phyloP scores from a whole-genome alignment of 2,329 filamentous ascomycete genomes.

The Fusarium burgessii region DNA sequence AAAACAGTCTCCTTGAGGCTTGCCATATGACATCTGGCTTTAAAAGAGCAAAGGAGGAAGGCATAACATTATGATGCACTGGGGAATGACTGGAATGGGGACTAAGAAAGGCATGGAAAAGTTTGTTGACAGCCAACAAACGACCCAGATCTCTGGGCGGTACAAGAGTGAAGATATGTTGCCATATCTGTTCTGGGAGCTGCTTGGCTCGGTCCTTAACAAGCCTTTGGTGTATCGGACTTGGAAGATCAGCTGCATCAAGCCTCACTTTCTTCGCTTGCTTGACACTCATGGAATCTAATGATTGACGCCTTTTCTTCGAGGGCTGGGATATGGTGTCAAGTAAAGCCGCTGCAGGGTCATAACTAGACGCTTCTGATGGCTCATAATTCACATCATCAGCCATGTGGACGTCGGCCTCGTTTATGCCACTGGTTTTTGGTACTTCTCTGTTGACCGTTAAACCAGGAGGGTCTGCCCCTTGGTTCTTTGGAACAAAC shows the following conservation, averaged over 20 bases:
- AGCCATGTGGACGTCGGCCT: constrained; percentile 26
- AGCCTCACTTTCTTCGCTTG: constrained; percentile 43
- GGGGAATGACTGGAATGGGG: constrained; percentile 52
- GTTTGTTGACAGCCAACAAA: constrained; percentile 75
- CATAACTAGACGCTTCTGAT: constrained; percentile 29
- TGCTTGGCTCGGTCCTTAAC: constrained; percentile 41
- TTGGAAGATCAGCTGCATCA: constrained; percentile 19
- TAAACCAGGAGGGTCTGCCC: constrained; percentile 6
- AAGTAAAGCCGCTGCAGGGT: constrained; percentile 21
- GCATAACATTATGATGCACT: constrained; percentile 24
- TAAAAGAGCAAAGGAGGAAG: constrained; percentile 50
- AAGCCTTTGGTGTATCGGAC: constrained; percentile 14
- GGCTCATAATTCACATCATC: constrained; percentile 17
- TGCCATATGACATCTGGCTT: constrained; percentile 78
- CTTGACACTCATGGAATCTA: constrained; percentile 4
- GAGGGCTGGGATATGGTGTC: constrained; percentile 17
- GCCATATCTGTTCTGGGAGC: constrained; percentile 75
- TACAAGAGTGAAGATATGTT: constrained; percentile 75
- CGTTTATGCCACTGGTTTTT: constrained; percentile 11
- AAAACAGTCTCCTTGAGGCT: constrained; percentile 72
- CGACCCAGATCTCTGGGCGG: constrained; percentile 72
- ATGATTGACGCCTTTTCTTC: constrained; percentile 41
- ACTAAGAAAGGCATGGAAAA: constrained; percentile 72
- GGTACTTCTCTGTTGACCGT: constrained; percentile 25
- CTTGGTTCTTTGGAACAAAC: constrained; percentile 15